phyloP scores from a whole-genome alignment of 495 filamentous ascomycete genomes.

The Aspergillus taichungensis region DNA sequence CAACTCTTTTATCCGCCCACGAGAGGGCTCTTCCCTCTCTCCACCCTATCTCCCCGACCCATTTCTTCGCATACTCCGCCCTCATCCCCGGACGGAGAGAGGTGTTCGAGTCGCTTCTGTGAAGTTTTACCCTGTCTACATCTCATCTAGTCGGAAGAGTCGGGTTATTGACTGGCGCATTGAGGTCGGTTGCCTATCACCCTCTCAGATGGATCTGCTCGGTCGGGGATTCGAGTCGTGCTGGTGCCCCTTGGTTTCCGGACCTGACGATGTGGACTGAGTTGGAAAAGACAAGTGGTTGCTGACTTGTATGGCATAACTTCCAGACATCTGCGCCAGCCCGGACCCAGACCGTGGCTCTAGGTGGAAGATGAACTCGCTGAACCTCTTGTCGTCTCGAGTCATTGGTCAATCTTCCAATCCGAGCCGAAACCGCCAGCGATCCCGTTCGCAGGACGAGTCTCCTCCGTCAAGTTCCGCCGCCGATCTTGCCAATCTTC shows the following conservation, averaged over 20 bases:
- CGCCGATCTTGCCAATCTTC: conserved; percentile 34
- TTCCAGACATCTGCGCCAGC: conserved; percentile 30
- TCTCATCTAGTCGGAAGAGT: background rate
- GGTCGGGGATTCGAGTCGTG: conserved; percentile 5
- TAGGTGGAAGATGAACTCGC: conserved; percentile 82
- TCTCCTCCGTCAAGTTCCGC: conserved; percentile 36
- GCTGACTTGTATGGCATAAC: conserved; percentile 18
- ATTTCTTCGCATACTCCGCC: no score
- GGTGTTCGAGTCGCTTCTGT: no score
- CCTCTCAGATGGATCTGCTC: background rate
- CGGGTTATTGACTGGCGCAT: conserved; percentile 39
- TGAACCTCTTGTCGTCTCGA: conserved; percentile 87
- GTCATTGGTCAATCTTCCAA: conserved; percentile 57
- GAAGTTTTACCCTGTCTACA: no score
- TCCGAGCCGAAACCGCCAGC: conserved; percentile 42
- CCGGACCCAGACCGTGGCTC: conserved; percentile 45
- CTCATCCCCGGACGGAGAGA: no score
- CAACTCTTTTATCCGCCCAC: no score
- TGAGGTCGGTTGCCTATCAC: conserved; percentile 25
- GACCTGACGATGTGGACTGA: background rate
- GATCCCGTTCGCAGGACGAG: conserved; percentile 58
- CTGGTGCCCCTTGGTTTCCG: background rate
- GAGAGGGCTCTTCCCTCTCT: no score
- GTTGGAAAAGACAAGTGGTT: conserved; percentile 6
- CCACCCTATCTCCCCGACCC: no score